phyloP scores from a whole-genome alignment of 345 rosid genomes.

The Atalantia buxifolia region DNA sequence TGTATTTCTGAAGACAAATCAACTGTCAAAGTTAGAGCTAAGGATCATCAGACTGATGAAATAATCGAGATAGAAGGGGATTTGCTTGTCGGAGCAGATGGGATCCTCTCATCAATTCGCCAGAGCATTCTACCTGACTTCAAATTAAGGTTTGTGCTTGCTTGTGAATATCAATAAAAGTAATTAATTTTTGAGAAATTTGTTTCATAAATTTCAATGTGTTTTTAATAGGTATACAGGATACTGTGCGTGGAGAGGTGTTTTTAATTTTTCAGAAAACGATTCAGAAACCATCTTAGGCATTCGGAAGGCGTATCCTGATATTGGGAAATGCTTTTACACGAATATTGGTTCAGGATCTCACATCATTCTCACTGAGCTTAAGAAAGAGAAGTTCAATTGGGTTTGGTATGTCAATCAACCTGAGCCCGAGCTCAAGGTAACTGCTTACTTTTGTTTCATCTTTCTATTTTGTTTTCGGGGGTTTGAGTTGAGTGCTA shows the following conservation, averaged over 20 bases:
- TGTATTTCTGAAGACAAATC: conserved; percentile 37
- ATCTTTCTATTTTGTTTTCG: background rate
- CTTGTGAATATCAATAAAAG: too few relatives aligned
- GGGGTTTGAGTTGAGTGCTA: too few relatives aligned
- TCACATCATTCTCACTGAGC: conserved; percentile 53
- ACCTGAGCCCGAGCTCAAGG: conserved; percentile 63
- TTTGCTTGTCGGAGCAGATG: conserved; percentile 75
- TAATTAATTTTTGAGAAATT: background rate
- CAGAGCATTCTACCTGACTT: conserved; percentile 12
- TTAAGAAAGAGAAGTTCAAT: conserved; percentile 47
- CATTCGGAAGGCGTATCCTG: too few relatives aligned
- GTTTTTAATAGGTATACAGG: conserved; percentile 58
- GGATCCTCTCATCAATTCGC: conserved; percentile 63
- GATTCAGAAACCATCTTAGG: too few relatives aligned
- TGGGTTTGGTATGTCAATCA: conserved; percentile 76
- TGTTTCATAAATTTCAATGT: background rate
- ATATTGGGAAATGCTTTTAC: too few relatives aligned
- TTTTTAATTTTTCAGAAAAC: too few relatives aligned
- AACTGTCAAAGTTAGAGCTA: conserved; percentile 44
- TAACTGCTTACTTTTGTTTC: conserved; percentile 15
- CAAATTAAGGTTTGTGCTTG: conserved; percentile 48
- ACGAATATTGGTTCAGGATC: too few relatives aligned
- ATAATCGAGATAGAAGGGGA: conserved; percentile 50
- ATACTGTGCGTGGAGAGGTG: conserved; percentile 79
- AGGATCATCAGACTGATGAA: conserved; percentile 36